Evolutionary conservation across 2,329 filamentous ascomycete species (phyloP).

Genomic region (Torrubiella hemipterigena): DNA sequence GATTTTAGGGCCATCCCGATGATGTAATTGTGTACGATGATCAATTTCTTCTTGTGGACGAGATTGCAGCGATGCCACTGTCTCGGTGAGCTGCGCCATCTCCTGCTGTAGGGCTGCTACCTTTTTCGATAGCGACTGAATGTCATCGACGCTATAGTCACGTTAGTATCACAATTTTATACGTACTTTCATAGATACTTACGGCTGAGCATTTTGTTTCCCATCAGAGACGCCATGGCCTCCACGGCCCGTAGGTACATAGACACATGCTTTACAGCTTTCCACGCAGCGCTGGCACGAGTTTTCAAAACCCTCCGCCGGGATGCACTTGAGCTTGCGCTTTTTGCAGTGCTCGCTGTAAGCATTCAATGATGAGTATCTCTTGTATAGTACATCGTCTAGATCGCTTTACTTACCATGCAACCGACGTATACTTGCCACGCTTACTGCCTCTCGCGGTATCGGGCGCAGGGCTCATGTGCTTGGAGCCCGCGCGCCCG

Average conservation of each 20-base stretch:
- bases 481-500: too few species aligned
- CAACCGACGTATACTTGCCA: conserved; percentile 24
- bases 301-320: conserved; percentile 8
- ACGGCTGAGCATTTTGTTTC: background rate
- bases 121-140: conserved; percentile 15
- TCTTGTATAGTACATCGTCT: background rate
- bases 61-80: conserved; percentile 15
- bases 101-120: conserved; percentile 17
- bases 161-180: background rate
- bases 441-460: conserved; percentile 16
- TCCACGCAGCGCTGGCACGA: conserved; percentile 17
- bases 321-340: conserved; percentile 27
- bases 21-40: conserved; percentile 4
- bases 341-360: conserved; percentile 26
- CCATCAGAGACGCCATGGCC: too few species aligned
- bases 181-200: conserved; percentile 1
- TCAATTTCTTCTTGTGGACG: conserved; percentile 5
- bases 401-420: conserved; percentile 16
- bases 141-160: background rate
- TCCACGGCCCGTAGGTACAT: conserved; percentile 12
- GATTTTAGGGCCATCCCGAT: conserved; percentile 4
- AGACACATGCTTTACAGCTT: conserved; percentile 16
- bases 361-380: conserved; percentile 4
- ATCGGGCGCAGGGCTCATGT: too few species aligned
- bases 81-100: conserved; percentile 15